Conservation (phyloP, 2,329 filamentous ascomycete genomes). For the Blastomyces percursus region DNA sequence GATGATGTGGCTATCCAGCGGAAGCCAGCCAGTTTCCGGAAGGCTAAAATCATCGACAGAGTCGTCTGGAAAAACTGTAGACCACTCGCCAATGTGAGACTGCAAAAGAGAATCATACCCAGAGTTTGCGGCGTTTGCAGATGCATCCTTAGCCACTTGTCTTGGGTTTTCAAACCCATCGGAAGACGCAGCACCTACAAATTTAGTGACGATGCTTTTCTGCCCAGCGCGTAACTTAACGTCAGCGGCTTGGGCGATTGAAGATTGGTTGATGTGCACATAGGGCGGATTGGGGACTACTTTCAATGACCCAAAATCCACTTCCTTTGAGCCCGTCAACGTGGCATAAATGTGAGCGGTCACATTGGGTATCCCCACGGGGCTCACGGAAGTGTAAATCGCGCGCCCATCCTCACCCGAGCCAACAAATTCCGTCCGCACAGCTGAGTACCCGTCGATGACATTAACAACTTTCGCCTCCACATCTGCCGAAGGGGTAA, state of each 20-base stretch:
- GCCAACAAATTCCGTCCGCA: conserved; percentile 48
- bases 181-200: conserved; percentile 55
- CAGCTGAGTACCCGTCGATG: conserved; percentile 57
- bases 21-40: conserved; percentile 47
- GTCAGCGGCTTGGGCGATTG: conserved; percentile 51
- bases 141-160: conserved; percentile 45
- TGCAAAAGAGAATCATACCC: conserved; percentile 48
- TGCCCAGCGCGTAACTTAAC: conserved; percentile 44
- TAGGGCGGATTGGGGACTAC: conserved; percentile 38
- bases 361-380: conserved; percentile 50
- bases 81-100: conserved; percentile 54
- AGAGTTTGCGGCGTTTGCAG: conserved; percentile 36
- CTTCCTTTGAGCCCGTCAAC: conserved; percentile 29
- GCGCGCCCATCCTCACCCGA: conserved; percentile 46
- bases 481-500: conserved; percentile 44
- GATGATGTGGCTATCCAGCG: conserved; percentile 45
- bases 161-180: conserved; percentile 55
- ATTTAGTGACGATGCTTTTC: conserved; percentile 52
- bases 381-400: conserved; percentile 56
- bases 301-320: conserved; percentile 34
- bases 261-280: conserved; percentile 49
- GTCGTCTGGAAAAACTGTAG: conserved; percentile 46
- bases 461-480: conserved; percentile 55
- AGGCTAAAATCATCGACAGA: conserved; percentile 54
- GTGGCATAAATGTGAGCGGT: conserved; percentile 49